phyloP scores from a whole-genome alignment of 345 rosid genomes.

The Moricandia moricandioides region DNA sequence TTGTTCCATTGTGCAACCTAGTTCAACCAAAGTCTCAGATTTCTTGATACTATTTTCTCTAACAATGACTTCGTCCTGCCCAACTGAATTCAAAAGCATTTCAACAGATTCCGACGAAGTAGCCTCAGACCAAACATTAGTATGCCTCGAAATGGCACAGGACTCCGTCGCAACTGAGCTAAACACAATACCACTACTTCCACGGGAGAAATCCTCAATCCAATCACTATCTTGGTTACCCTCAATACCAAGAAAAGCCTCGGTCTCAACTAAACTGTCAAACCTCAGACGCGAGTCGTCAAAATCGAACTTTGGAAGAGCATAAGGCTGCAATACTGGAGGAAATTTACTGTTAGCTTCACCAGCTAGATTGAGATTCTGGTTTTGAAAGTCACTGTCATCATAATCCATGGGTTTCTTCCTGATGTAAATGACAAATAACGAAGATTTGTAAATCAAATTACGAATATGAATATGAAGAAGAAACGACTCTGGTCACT shows the following conservation, averaged over 20 bases:
- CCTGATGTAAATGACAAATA: conserved; percentile 42
- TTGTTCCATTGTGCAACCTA: conserved; percentile 60
- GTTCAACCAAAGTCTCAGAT: conserved; percentile 67
- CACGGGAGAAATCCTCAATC: conserved; percentile 86
- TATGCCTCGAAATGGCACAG: conserved; percentile 73
- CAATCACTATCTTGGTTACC: conserved; percentile 79
- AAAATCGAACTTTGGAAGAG: conserved; percentile 89
- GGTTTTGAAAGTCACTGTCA: conserved; percentile 94
- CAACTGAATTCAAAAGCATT: conserved; percentile 93
- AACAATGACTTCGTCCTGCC: conserved; percentile 71
- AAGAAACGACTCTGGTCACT: too few species aligned
- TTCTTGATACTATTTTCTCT: conserved; percentile 46
- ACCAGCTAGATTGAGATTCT: conserved; percentile 85
- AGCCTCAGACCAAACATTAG: conserved; percentile 98
- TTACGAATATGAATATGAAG: neutral
- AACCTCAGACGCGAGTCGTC: conserved; percentile 76
- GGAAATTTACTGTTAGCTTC: conserved; percentile 77
- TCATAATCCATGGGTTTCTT: conserved; percentile 95
- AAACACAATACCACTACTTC: conserved; percentile 66
- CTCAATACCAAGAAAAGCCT: conserved; percentile 81
- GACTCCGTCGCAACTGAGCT: conserved; percentile 76
- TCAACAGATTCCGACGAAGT: conserved; percentile 87
- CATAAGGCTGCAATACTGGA: conserved; percentile 57
- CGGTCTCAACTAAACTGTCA: conserved; percentile 70
- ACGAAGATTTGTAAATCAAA: neutral